Percentiles rank a stretch among this genome's conserved stretches.
phyloP scores from a whole-genome alignment of 1,139 yeast species.

The Yamadazyma diddensiae region DNA sequence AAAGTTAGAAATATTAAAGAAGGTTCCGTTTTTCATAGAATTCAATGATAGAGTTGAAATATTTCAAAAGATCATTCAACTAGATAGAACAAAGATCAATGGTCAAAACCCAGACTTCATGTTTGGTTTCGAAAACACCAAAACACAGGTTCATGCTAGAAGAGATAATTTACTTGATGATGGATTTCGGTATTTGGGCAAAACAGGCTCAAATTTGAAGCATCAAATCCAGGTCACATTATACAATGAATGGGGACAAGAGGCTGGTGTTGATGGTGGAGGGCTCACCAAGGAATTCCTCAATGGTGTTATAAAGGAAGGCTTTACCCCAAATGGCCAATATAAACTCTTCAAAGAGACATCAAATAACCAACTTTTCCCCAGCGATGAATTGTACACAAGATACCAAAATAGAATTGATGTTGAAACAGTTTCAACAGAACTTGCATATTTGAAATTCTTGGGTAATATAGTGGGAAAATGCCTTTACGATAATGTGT shows the following conservation, averaged over 20 bases:
- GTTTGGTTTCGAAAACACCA: not conserved
- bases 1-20: conserved; percentile 51
- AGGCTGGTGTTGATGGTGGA: conserved; percentile 96
- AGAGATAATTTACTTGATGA: conserved; percentile 72
- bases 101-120: not conserved
- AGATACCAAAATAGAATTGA: conserved; percentile 24
- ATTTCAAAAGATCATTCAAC: conserved; percentile 61
- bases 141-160: conserved; percentile 53
- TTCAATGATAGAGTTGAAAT: conserved; percentile 71
- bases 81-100: conserved; percentile 29
- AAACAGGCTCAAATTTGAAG: conserved; percentile 49
- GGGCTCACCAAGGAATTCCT: conserved; percentile 91
- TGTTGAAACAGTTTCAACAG: conserved; percentile 23
- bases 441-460: conserved; percentile 51
- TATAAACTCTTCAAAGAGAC: conserved; percentile 48
- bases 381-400: conserved; percentile 59
- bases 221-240: conserved; percentile 62
- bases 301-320: conserved; percentile 69
- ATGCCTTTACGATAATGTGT: conserved; percentile 80
- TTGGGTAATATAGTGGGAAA: conserved; percentile 85
- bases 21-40: conserved; percentile 76
- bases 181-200: conserved; percentile 59
- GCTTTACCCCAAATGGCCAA: conserved; percentile 46
- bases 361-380: conserved; percentile 59
- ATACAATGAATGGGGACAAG: conserved; percentile 69